Evolutionary conservation across 768 basidiomycete genomes (phyloP).

Genomic region (Crepidotus variabilis): DNA sequence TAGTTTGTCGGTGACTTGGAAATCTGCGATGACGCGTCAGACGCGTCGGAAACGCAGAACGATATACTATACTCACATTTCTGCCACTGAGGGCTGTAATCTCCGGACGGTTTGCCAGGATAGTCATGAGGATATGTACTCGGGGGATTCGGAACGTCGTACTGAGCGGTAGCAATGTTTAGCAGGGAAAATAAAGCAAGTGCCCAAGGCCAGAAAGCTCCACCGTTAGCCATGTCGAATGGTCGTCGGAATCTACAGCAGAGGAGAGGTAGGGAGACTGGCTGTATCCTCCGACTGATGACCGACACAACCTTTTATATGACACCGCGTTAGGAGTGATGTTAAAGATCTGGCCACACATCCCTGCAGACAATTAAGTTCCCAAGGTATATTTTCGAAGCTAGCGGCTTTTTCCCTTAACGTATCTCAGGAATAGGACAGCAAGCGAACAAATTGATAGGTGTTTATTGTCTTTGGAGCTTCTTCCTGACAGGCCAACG

Average conservation of each 20-base stretch:
- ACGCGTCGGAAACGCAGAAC: not conserved
- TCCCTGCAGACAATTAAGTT: not conserved
- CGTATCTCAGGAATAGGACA: too few species aligned
- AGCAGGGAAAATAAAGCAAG: not conserved
- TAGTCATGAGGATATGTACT: slow-evolving; percentile 40
- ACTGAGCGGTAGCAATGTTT: slow-evolving; percentile 9
- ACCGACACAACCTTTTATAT: too few species aligned
- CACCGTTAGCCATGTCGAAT: not conserved
- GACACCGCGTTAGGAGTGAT: too few species aligned
- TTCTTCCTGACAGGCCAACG: too few species aligned
- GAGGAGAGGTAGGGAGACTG: too few species aligned
- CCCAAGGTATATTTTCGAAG: not conserved
- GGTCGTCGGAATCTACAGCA: too few species aligned
- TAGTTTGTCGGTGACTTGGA: slow-evolving; percentile 48
- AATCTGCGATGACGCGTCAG: slow-evolving; percentile 37
- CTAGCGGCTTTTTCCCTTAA: too few species aligned
- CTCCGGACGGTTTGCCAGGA: slow-evolving; percentile 10
- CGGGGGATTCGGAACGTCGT: slow-evolving; percentile 26
- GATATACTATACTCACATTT: slow-evolving; percentile 36
- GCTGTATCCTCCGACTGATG: too few species aligned
- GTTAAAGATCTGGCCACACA: not conserved
- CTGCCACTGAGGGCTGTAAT: slow-evolving; percentile 59
- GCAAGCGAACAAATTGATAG: too few species aligned
- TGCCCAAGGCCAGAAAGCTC: not conserved
- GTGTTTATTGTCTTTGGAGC: too few species aligned